Conservation (phyloP, 1,139 yeast species). For the Meyerozyma carpophila region DNA sequence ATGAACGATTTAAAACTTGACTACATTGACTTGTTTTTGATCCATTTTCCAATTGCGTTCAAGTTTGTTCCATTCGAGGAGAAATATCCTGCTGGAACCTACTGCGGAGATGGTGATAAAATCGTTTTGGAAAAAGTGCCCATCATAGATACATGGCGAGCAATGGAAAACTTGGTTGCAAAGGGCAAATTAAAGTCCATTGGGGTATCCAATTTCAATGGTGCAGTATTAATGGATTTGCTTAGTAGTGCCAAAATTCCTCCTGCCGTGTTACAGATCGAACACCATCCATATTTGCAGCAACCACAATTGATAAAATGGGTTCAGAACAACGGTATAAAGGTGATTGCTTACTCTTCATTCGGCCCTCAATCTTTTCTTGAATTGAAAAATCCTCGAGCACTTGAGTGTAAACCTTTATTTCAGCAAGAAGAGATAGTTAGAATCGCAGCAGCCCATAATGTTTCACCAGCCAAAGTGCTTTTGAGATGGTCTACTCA, state of each 20-base stretch:
- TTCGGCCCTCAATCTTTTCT: constrained; percentile 73
- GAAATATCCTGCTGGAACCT: constrained; percentile 71
- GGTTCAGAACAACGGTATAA: constrained; percentile 57
- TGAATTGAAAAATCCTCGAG: constrained; percentile 47
- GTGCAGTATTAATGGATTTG: constrained; percentile 65
- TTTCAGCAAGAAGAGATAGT: too few relatives aligned
- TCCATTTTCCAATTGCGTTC: constrained; percentile 78
- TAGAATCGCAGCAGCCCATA: too few relatives aligned
- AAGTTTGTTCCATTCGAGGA: constrained; percentile 67
- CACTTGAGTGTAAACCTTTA: too few relatives aligned
- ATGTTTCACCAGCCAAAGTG: too few relatives aligned
- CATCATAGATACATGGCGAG: constrained; percentile 73
- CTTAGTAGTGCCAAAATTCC: constrained; percentile 64
- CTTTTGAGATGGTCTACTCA: too few relatives aligned
- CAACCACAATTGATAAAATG: constrained; percentile 64
- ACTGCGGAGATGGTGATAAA: constrained; percentile 55
- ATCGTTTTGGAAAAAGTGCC: constrained; percentile 67
- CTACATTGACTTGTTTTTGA: constrained; percentile 67
- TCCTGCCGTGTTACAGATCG: constrained; percentile 84
- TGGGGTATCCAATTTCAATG: constrained; percentile 82
- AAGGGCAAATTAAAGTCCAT: constrained; percentile 65
- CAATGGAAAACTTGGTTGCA: constrained; percentile 55
- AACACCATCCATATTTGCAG: constrained; percentile 87
- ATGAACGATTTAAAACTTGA: constrained; percentile 61
- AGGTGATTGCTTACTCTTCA: constrained; percentile 80